These are phyloP conservation scores for Lojkania enalia DNA, from an alignment of 2,329 filamentous ascomycete species.

Conservation along the genomic window DNA sequence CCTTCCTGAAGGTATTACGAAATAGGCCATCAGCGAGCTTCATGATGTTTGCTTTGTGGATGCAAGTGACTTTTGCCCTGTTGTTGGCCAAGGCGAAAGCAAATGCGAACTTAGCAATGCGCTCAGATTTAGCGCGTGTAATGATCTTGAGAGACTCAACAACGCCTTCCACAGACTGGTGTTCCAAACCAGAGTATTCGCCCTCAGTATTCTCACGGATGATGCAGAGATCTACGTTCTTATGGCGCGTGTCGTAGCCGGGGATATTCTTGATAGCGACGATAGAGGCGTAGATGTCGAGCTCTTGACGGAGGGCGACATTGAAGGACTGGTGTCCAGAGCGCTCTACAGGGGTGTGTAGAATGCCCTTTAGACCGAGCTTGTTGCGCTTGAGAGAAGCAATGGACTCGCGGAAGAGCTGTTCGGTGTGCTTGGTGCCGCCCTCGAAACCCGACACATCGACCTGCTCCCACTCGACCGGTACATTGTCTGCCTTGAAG, in stretches of 20 bases:
- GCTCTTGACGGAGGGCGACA: constrained; percentile 96
- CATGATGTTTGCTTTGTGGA: constrained; percentile 99
- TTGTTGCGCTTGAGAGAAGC: constrained; percentile 97
- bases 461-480: constrained; percentile 98
- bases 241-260: constrained; percentile 95
- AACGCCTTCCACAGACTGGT: constrained; percentile 94
- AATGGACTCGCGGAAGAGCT: constrained; percentile 93
- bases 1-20: constrained; percentile 93
- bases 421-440: constrained; percentile 85
- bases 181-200: constrained; percentile 98
- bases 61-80: constrained; percentile 98
- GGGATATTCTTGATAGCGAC: constrained; percentile 99
- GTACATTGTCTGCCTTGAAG: constrained; percentile 99
- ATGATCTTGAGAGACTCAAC: constrained; percentile 99
- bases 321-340: constrained; percentile 99
- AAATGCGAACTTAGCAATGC: constrained; percentile 98
- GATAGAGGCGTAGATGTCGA: constrained; percentile 99
- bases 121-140: constrained; percentile 97
- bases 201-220: constrained; percentile 99
- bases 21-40: constrained; percentile 99
- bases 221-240: constrained; percentile 97
- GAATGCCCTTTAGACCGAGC: constrained; percentile 97
- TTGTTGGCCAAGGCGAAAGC: constrained; percentile 98
- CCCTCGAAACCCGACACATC: constrained; percentile 90
- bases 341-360: constrained; percentile 95